phyloP scores from a whole-genome alignment of 2,329 filamentous ascomycete species.

The Cladophialophora yegresii region DNA sequence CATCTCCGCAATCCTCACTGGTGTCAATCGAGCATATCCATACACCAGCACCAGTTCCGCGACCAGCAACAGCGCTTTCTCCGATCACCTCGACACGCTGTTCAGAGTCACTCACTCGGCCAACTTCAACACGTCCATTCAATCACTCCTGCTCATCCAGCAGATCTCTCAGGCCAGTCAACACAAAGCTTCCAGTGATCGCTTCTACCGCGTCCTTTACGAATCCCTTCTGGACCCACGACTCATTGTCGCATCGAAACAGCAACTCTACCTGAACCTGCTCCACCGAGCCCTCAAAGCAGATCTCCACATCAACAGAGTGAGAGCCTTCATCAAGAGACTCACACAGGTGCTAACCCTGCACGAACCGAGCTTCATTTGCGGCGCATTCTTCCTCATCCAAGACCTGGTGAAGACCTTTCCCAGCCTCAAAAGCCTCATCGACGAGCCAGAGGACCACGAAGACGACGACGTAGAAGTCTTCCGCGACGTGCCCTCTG shows the following conservation, averaged over 20 bases:
- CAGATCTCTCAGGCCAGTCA: slow-evolving; percentile 70
- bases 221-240: slow-evolving; percentile 91
- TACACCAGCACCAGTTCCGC: slow-evolving; percentile 77
- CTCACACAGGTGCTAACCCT: slow-evolving; percentile 83
- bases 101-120: slow-evolving; percentile 96
- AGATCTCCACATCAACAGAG: slow-evolving; percentile 84
- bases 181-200: slow-evolving; percentile 78
- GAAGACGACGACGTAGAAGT: slow-evolving; percentile 75
- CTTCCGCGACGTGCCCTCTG: slow-evolving; percentile 64
- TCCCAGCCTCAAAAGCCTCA: slow-evolving; percentile 73
- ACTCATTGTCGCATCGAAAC: slow-evolving; percentile 86
- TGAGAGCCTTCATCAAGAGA: slow-evolving; percentile 94
- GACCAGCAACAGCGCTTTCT: slow-evolving; percentile 62
- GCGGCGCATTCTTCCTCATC: slow-evolving; percentile 87
- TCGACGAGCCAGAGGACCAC: slow-evolving; percentile 76
- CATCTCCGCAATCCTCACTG: slow-evolving; percentile 85
- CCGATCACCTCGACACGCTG: slow-evolving; percentile 87
- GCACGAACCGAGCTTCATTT: slow-evolving; percentile 90
- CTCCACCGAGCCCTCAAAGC: slow-evolving; percentile 84
- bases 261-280: slow-evolving; percentile 91
- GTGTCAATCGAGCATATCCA: slow-evolving; percentile 93
- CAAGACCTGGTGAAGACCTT: slow-evolving; percentile 78
- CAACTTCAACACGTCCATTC: slow-evolving; percentile 98
- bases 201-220: slow-evolving; percentile 94
- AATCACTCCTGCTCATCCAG: slow-evolving; percentile 91